Percentiles rank a stretch among this genome's conserved stretches.
These are phyloP conservation scores for Tuber borchii DNA, from an alignment of 495 filamentous ascomycete genomes.

Conservation along the genomic window DNA sequence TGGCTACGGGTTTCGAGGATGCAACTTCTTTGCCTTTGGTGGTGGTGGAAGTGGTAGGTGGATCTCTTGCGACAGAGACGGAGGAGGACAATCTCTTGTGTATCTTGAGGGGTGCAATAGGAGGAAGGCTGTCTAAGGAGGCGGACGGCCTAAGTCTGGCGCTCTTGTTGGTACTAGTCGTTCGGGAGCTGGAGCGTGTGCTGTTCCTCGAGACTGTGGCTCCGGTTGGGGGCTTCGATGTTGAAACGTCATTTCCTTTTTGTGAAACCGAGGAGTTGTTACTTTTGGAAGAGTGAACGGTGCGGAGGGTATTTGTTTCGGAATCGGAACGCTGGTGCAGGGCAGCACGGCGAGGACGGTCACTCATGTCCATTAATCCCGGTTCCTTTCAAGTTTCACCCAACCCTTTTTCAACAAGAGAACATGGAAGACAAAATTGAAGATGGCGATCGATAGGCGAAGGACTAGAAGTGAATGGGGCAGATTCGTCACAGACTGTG, in stretches of 20 bases:
- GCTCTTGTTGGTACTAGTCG: conserved; percentile 23
- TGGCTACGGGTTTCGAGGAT: conserved; percentile 3
- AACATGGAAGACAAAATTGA: conserved; percentile 9
- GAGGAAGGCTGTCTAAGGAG: conserved; percentile 37
- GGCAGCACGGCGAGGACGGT: conserved; percentile 30
- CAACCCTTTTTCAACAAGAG: conserved; percentile 24
- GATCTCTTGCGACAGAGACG: conserved; percentile 23
- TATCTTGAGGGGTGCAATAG: conserved; percentile 40
- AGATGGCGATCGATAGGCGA: not conserved
- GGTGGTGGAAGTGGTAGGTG: not conserved
- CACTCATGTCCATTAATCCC: conserved; percentile 31
- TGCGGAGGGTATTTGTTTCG: conserved; percentile 37
- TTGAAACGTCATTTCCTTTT: conserved; percentile 32
- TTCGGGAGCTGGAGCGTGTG: conserved; percentile 32
- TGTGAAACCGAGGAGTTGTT: conserved; percentile 39
- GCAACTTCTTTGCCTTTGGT: conserved; percentile 2
- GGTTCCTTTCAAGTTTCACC: conserved; percentile 19
- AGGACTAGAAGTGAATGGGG: not conserved
- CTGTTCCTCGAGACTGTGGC: conserved; percentile 33
- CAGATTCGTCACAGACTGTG: not conserved
- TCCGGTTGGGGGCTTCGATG: conserved; percentile 24
- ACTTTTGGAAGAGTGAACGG: conserved; percentile 30
- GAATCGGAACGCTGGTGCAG: conserved; percentile 41
- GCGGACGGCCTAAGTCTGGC: conserved; percentile 14
- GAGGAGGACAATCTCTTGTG: conserved; percentile 28